phyloP scores from a whole-genome alignment of 805 yeast species.

The Yarrowia sp. region DNA sequence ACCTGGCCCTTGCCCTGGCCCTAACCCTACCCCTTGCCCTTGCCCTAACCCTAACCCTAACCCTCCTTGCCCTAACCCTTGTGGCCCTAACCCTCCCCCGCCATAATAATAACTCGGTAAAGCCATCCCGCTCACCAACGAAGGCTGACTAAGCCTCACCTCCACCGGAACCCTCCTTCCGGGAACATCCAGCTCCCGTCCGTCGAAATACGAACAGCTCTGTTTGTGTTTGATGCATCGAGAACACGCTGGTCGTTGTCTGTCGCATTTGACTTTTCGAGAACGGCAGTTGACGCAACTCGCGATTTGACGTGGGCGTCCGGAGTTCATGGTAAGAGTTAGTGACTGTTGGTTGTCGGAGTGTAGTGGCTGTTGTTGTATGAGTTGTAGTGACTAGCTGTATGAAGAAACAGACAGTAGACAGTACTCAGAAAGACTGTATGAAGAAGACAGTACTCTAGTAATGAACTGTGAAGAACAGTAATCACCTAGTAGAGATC shows the following conservation, averaged over 20 bases:
- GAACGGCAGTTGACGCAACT: conserved; percentile 19
- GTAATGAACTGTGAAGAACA: too few species aligned
- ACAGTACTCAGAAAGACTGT: too few species aligned
- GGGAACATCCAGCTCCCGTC: background rate
- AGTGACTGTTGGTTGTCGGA: too few species aligned
- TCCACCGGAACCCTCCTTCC: conserved; percentile 2
- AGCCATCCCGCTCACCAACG: background rate
- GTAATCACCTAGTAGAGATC: too few species aligned
- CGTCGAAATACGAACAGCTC: conserved; percentile 8
- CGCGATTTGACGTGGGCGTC: conserved; percentile 2
- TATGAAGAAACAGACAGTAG: too few species aligned
- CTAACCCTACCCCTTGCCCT: background rate
- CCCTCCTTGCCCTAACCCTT: background rate
- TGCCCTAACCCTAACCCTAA: too few species aligned
- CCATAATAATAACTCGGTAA: background rate
- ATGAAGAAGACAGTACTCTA: too few species aligned
- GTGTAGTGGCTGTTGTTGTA: too few species aligned
- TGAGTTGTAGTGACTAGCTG: too few species aligned
- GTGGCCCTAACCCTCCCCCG: background rate
- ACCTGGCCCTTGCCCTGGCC: background rate
- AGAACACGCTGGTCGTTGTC: background rate
- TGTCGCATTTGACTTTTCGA: conserved; percentile 22
- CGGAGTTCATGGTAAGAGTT: background rate
- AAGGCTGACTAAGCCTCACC: background rate
- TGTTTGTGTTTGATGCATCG: conserved; percentile 19